A percentile compares a stretch with the other conserved stretches of the same genome.
These are phyloP conservation scores for Echria macrotheca DNA, from an alignment of 495 filamentous ascomycete genomes.

Conservation along the genomic window DNA sequence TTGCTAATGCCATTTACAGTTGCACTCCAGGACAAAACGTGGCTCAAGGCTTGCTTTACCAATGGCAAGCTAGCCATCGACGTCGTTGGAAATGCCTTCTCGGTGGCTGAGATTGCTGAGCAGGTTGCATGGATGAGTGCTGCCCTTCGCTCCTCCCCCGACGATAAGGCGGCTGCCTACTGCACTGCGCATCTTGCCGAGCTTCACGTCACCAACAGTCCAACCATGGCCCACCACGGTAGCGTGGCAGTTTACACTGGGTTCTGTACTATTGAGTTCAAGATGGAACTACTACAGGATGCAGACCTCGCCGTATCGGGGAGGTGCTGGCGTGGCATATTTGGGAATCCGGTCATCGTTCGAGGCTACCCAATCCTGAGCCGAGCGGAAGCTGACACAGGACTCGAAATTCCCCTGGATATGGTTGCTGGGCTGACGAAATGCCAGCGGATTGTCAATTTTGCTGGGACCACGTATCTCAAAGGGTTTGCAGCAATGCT, in stretches of 20 bases:
- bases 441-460: too few relatives aligned
- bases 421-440: too few relatives aligned
- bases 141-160: slow-evolving; percentile 12
- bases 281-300: background rate
- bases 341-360: background rate
- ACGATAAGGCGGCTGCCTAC: background rate
- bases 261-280: slow-evolving; percentile 1
- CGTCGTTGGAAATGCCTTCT: slow-evolving; percentile 6
- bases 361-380: background rate
- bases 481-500: background rate
- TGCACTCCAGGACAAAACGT: background rate
- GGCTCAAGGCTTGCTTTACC: background rate
- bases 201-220: background rate
- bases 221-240: background rate
- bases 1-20: too few relatives aligned
- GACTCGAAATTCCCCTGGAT: background rate
- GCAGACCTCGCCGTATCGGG: background rate
- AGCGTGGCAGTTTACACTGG: background rate
- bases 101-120: slow-evolving; percentile 12
- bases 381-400: background rate
- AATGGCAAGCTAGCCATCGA: background rate
- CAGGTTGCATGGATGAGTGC: slow-evolving; percentile 15
- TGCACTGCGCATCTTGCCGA: background rate
- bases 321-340: background rate
- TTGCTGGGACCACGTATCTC: too few relatives aligned